phyloP scores from a whole-genome alignment of 2,329 filamentous ascomycete species.

The Coniochaeta sp. region DNA sequence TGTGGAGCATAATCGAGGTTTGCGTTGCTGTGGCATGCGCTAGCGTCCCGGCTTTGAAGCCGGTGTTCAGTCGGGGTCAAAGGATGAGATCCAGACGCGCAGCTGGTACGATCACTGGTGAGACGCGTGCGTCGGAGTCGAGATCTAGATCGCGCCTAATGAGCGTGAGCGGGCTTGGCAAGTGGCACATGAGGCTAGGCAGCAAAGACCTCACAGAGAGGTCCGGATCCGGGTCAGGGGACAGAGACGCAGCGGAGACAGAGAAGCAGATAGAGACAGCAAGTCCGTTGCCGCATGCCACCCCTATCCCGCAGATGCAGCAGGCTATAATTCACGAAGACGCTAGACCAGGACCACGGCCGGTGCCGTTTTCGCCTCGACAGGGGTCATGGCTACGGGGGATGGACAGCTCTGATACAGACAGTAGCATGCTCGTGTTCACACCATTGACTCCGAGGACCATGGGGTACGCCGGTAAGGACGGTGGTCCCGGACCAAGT shows the following conservation, averaged over 20 bases:
- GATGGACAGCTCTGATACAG: neutral
- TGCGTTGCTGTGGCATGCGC: slow-evolving; percentile 42
- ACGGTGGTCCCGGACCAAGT: neutral
- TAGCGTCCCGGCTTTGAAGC: slow-evolving; percentile 40
- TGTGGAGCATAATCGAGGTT: slow-evolving; percentile 41
- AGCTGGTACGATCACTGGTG: neutral
- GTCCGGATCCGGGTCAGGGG: neutral
- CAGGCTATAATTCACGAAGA: neutral
- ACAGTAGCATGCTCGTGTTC: neutral
- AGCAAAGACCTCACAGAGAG: neutral
- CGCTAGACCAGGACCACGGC: neutral
- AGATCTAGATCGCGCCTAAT: neutral
- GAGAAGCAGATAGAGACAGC: neutral
- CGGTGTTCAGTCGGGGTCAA: slow-evolving; percentile 24
- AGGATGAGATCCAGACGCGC: neutral
- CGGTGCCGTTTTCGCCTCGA: neutral
- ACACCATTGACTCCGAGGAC: neutral
- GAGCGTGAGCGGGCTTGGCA: neutral
- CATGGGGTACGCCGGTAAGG: neutral
- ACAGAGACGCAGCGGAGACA: neutral
- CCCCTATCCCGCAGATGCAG: neutral
- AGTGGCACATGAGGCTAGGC: neutral
- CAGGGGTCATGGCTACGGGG: neutral
- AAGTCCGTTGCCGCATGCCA: neutral
- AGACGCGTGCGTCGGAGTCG: neutral